These are phyloP conservation scores for Aspergillus unguis DNA, from an alignment of 2,329 filamentous ascomycete species.

Conservation along the genomic window DNA sequence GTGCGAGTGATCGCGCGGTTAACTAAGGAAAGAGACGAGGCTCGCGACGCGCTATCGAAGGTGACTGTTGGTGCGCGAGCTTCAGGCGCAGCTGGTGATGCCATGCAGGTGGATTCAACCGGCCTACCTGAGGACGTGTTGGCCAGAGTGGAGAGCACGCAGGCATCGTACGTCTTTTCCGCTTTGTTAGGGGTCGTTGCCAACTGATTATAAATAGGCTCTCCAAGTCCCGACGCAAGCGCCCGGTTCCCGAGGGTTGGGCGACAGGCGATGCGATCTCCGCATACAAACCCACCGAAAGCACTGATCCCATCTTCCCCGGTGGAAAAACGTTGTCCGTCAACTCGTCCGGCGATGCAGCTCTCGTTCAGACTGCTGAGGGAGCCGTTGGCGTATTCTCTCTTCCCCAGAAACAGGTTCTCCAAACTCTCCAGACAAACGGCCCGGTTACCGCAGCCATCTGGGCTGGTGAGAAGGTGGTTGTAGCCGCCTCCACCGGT, in stretches of 20 bases:
- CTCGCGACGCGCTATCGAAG: constrained; percentile 80
- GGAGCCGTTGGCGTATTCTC: constrained; percentile 76
- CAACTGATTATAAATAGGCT: constrained; percentile 52
- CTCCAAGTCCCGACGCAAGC: constrained; percentile 84
- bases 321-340: constrained; percentile 58
- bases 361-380: constrained; percentile 70
- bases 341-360: constrained; percentile 61
- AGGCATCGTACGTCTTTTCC: constrained; percentile 63
- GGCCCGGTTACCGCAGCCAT: constrained; percentile 65
- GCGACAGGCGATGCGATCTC: constrained; percentile 69
- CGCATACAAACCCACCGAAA: constrained; percentile 53
- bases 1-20: constrained; percentile 88
- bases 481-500: constrained; percentile 72
- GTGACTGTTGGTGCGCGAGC: constrained; percentile 66
- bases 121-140: constrained; percentile 69
- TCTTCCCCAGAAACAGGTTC: constrained; percentile 69
- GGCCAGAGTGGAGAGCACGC: constrained; percentile 73
- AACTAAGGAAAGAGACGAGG: constrained; percentile 88
- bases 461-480: constrained; percentile 61
- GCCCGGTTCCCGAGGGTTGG: constrained; percentile 81
- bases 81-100: constrained; percentile 59
- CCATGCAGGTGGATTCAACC: constrained; percentile 88
- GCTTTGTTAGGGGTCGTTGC: constrained; percentile 12
- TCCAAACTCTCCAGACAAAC: constrained; percentile 62
- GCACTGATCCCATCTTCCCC: constrained; percentile 58